Evolutionary conservation across 2,329 filamentous ascomycete genomes (phyloP), one percentile per base, ranked within the genome.

Genomic region (Dactylonectria macrodidyma): DNA sequence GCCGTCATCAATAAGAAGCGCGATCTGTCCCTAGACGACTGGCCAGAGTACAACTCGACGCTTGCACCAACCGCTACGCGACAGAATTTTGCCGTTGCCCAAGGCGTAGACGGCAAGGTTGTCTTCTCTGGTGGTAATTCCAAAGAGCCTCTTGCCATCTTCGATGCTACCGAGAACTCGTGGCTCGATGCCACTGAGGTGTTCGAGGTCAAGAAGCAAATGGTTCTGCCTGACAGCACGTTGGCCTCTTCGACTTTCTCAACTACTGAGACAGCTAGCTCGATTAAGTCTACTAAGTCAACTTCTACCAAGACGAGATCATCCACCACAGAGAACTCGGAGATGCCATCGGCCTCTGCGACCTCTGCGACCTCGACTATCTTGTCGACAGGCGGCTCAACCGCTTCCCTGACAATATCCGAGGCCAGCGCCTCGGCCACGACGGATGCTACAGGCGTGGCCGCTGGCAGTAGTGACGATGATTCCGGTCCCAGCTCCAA

Each of bases 51-150:
- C 81, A 95, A 98, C 81, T 86, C 84, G 59, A 92, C 91, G 1
- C 81, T 91, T 47, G 95, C 92, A 0, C 93, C 95, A 0, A 75
- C 68, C 2, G 84, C 81, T 8, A 89, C 86, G 6, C 88, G 95
- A 71, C 85, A 84, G n/a, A 89, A 90, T 54, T 97, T 90, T 76
- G 91, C 93, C 0, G 79, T 97, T 16, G 93, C 95, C 0, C 88
- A 91, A 73, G 90, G 89, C 26, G 26, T 7, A 1, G 81, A 88
- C 69, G 93, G 92, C 3, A 82, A 91, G 71, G 89, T 95, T 2
- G 92, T 96, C 14, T 90, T 97, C 67, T 90, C 92, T 19, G 93
- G 95, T 51, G 95, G 95, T 33, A 90, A 88, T 73, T 80, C 84
- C 7, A 82, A 91, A 2, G 87, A 93, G 67, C 87, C 92, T 0